Evolutionary conservation across 352 stramenopile genomes (phyloP).

Genomic region (Globisporangium uncinulatum): DNA sequence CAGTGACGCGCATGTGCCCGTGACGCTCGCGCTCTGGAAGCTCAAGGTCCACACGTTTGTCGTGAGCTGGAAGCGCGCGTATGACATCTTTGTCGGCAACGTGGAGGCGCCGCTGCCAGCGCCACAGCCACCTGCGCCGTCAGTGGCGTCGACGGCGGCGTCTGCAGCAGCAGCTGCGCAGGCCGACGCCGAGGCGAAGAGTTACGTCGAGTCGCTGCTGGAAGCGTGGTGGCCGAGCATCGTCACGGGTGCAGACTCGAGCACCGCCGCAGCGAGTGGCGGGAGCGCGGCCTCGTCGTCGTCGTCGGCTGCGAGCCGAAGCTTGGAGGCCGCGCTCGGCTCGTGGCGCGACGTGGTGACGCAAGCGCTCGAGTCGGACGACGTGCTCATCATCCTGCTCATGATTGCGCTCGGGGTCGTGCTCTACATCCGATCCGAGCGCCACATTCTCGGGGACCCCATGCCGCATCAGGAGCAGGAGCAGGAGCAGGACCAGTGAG

Average conservation of each 20-base stretch:
- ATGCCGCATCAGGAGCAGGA: constrained; percentile 12
- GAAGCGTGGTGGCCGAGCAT: constrained; percentile 27
- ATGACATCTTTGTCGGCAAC: constrained; percentile 53
- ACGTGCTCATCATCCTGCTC: constrained; percentile 59
- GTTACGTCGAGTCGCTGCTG: constrained; percentile 23
- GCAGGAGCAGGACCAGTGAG: constrained; percentile 7
- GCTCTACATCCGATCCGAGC: constrained; percentile 70
- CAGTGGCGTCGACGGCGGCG: not conserved
- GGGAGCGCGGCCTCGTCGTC: too few species aligned
- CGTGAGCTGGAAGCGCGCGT: constrained; percentile 54
- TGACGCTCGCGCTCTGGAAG: constrained; percentile 82
- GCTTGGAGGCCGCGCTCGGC: not conserved
- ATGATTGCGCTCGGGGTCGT: constrained; percentile 56
- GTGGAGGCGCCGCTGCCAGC: constrained; percentile 16
- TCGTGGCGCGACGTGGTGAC: constrained; percentile 28
- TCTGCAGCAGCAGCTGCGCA: not conserved
- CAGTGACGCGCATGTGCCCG: constrained; percentile 70
- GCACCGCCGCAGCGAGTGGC: not conserved
- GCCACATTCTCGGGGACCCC: constrained; percentile 31
- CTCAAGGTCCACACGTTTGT: constrained; percentile 52
- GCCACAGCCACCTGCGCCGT: not conserved
- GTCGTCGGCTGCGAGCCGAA: not conserved
- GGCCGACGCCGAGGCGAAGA: constrained; percentile 1
- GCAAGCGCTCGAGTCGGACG: constrained; percentile 41
- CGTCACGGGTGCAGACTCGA: constrained; percentile 13